Evolutionary conservation across 1,284 basidiomycete genomes (phyloP).

Genomic region (Schizopora paradoxa): DNA sequence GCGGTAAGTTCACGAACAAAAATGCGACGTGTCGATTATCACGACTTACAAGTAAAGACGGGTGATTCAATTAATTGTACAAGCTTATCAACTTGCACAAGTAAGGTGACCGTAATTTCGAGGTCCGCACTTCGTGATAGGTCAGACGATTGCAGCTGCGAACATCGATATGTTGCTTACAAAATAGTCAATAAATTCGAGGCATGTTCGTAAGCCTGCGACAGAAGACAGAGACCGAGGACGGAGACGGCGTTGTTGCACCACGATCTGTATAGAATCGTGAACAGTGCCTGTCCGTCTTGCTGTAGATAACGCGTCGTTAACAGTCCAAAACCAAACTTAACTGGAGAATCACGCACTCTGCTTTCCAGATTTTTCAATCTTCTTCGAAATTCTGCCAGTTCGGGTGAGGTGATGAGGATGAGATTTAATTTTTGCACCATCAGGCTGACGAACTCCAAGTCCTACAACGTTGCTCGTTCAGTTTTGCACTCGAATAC

Average conservation of each 20-base stretch:
- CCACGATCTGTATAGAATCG: conserved; percentile 93
- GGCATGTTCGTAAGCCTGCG: conserved; percentile 98
- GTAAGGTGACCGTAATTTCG: conserved; percentile 90
- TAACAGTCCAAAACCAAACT: conserved; percentile 9
- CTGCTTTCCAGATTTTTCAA: conserved; percentile 93
- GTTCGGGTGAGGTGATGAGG: conserved; percentile 92
- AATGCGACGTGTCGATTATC: background rate
- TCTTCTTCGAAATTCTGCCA: conserved; percentile 88
- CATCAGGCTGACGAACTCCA: conserved; percentile 96
- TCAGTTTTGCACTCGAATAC: background rate
- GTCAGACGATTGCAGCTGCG: conserved; percentile 2
- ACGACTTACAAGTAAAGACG: conserved; percentile 85
- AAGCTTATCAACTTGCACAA: conserved; percentile 97
- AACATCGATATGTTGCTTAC: conserved; percentile 40
- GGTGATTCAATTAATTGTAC: conserved; percentile 98
- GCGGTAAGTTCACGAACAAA: conserved; percentile 1
- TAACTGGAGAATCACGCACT: conserved; percentile 39
- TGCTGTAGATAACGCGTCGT: conserved; percentile 40
- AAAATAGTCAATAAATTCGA: conserved; percentile 97
- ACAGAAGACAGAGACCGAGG: conserved; percentile 91
- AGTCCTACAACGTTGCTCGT: too few relatives aligned
- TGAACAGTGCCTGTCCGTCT: conserved; percentile 93
- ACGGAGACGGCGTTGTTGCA: conserved; percentile 98
- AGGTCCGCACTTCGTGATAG: conserved; percentile 90
- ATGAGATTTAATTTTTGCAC: conserved; percentile 97